Evolutionary conservation across 129 eudicot genomes (phyloP), one percentile per base, ranked within the genome.

Genomic region (Saussurea involucrata): DNA sequence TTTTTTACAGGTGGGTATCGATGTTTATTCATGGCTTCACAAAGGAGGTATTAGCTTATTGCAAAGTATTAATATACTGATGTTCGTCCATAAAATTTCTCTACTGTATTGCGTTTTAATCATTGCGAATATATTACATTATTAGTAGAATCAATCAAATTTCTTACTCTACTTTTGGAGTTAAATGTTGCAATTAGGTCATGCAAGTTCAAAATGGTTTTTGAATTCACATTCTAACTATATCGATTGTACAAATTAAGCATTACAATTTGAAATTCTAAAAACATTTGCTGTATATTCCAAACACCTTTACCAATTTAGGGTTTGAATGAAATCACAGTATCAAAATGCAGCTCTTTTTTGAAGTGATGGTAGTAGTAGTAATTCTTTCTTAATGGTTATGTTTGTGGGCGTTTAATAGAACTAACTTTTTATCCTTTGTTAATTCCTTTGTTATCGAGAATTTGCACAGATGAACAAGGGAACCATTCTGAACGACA

Each of bases 1-100:
- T 70, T 4, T n/a, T 69, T 25, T 78, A 58, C 84, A 91, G 97
- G 93, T 91, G 71, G 97, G 97, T 20, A 90, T 92, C 57, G 98
- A 92, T 86, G 96, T 92, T 78, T 93, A 93, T 85, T 90, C 96
- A 44, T 93, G 98, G 98, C 92, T 93, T 80, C 96, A 93, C 83
- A 93, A 93, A 90, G 98, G 98, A 87, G 93, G 92, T 88, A 27
- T 27, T 27, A 27, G 20, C 37, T 64, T 8, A 10, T 24, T 64
- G 69, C 20, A 67, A 66, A 28, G 12, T 22, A 60, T 22, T 20
- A 60, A 0, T 20, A 1, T 20, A 60, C 4, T 60, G 15, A 60
- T 60, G 12, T 66, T 9, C 12, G 7, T 72, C 25, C 25, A 17
- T 46, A 2, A 12, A 55, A 4, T 28, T 61, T 4, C 15, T 31